phyloP scores from a whole-genome alignment of 306 rosid species.

The Senna siamea region DNA sequence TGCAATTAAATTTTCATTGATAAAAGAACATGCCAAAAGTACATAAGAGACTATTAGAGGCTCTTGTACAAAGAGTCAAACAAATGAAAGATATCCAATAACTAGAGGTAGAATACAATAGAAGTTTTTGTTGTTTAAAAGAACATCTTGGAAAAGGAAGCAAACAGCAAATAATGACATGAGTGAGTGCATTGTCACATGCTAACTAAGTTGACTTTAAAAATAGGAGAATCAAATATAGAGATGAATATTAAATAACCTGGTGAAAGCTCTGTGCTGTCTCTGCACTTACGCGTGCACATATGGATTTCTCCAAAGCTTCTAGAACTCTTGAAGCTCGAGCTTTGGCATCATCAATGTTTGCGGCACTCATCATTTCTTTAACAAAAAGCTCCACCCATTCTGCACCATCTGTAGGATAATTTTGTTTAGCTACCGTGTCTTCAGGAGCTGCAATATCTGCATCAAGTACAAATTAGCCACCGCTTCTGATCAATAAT shows the following conservation, averaged over 20 bases:
- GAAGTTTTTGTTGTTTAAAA: no score
- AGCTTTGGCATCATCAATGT: slow-evolving; percentile 78
- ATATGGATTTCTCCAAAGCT: slow-evolving; percentile 77
- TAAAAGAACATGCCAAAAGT: neutral
- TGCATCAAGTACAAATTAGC: slow-evolving; percentile 47
- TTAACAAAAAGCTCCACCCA: slow-evolving; percentile 86
- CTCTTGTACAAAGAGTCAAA: no score
- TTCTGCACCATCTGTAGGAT: slow-evolving; percentile 66
- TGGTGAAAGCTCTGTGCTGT: slow-evolving; percentile 59
- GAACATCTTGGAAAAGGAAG: no score
- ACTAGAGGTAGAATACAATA: no score
- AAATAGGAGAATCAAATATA: neutral
- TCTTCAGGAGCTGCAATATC: slow-evolving; percentile 49
- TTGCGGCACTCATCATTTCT: slow-evolving; percentile 80
- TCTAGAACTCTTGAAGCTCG: slow-evolving; percentile 81
- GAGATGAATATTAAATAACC: slow-evolving; percentile 42
- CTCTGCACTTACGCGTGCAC: slow-evolving; percentile 59
- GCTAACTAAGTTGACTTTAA: neutral
- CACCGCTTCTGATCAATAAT: neutral
- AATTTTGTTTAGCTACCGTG: slow-evolving; percentile 34
- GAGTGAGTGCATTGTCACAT: neutral
- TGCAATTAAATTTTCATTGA: neutral
- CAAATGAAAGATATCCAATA: no score
- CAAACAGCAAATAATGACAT: neutral
- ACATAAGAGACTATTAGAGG: no score